These are phyloP conservation scores for Podospora pseudoanserina DNA, from an alignment of 495 filamentous ascomycete species.

Conservation along the genomic window DNA sequence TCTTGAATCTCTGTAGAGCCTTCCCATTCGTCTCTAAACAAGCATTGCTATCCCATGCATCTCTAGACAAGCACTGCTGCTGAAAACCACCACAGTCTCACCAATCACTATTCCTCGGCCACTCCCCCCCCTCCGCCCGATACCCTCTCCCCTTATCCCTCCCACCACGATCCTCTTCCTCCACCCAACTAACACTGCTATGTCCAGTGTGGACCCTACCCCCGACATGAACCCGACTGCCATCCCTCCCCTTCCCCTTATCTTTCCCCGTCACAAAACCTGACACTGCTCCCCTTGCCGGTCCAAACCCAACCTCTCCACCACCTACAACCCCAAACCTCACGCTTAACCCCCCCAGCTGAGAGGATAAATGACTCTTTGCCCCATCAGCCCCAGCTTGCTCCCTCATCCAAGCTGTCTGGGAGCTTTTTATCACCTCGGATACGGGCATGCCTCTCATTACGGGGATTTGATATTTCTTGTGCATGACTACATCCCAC, in stretches of 20 bases:
- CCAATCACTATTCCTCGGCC: neutral
- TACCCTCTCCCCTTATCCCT: neutral
- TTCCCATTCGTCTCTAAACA: no score
- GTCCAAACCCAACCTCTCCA: constrained; percentile 21
- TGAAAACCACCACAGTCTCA: neutral
- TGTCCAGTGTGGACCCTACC: neutral
- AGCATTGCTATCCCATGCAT: no score
- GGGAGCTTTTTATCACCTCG: constrained; percentile 29
- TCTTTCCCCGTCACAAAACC: neutral
- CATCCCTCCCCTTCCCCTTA: neutral
- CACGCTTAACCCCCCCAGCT: constrained; percentile 22
- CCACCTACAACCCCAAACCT: constrained; percentile 24
- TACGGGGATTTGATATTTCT: constrained; percentile 23
- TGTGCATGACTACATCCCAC: constrained; percentile 18
- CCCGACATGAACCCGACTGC: neutral
- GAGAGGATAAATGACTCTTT: constrained; percentile 25
- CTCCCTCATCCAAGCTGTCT: constrained; percentile 27
- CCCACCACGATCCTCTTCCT: neutral
- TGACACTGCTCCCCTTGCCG: neutral
- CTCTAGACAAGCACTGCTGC: no score
- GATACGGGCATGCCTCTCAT: constrained; percentile 17
- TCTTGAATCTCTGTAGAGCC: no score
- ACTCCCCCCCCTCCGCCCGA: neutral
- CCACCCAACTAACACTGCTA: neutral
- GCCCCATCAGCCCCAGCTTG: constrained; percentile 24